These are phyloP conservation scores for Lipomyces japonicus DNA, from an alignment of 805 yeast species.

Conservation along the genomic window DNA sequence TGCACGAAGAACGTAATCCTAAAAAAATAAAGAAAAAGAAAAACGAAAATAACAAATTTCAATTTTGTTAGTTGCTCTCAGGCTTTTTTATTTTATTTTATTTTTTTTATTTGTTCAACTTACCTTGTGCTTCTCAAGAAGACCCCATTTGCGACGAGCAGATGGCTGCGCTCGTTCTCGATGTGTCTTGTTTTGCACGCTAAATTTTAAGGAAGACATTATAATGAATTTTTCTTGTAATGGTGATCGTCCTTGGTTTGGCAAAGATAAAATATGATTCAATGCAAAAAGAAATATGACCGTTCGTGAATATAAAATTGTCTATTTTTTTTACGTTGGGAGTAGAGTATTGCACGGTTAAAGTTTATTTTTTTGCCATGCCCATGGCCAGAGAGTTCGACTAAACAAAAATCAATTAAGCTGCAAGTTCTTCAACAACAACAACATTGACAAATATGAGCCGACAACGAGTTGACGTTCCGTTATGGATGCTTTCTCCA, in stretches of 20 bases:
- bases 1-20: constrained; percentile 68
- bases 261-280: no score
- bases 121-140: constrained; percentile 80
- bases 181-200: constrained; percentile 94
- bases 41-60: not conserved
- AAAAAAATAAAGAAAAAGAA: not conserved
- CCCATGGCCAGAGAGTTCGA: no score
- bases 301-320: no score
- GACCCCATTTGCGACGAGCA: constrained; percentile 70
- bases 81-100: no score
- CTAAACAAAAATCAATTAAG: not conserved
- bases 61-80: no score
- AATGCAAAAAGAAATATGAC: no score
- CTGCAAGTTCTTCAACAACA: not conserved
- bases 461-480: constrained; percentile 10
- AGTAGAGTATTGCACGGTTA: no score
- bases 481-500: constrained; percentile 25
- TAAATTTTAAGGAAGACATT: constrained; percentile 81
- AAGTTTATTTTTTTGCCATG: no score
- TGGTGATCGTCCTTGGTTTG: no score
- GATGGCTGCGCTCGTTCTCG: constrained; percentile 86
- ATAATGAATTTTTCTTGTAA: no score
- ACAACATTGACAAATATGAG: not conserved
- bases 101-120: not conserved
- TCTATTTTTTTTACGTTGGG: not conserved